Evolutionary conservation across 805 yeast species (phyloP).

Genomic region (Ogataea minuta): DNA sequence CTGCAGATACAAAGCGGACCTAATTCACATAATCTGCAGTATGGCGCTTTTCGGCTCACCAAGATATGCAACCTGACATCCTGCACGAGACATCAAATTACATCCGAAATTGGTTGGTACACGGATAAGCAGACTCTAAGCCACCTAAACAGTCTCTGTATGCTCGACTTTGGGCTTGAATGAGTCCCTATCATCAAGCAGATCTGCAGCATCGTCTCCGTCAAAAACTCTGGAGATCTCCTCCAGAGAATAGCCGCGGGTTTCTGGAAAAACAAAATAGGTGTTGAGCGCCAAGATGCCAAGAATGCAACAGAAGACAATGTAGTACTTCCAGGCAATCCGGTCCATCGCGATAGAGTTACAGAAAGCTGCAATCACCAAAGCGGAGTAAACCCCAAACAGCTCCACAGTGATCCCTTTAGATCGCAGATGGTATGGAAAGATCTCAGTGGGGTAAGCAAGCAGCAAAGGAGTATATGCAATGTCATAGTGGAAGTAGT

Average conservation of each 20-base stretch:
- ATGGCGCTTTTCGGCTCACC: too few species aligned
- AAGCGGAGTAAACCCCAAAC: conserved; percentile 16
- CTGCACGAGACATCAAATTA: too few species aligned
- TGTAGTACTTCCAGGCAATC: conserved; percentile 38
- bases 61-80: too few species aligned
- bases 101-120: too few species aligned
- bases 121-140: too few species aligned
- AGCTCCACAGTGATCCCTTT: conserved; percentile 51
- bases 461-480: conserved; percentile 47
- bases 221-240: conserved; percentile 46
- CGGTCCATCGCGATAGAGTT: conserved; percentile 40
- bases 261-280: conserved; percentile 48
- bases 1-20: too few species aligned
- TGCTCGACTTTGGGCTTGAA: conserved; percentile 16
- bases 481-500: conserved; percentile 41
- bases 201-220: conserved; percentile 10
- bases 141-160: conserved; percentile 9
- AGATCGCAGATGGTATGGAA: conserved; percentile 55
- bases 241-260: conserved; percentile 40
- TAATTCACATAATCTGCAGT: too few species aligned
- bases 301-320: conserved; percentile 35
- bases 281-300: conserved; percentile 21
- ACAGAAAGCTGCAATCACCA: conserved; percentile 25
- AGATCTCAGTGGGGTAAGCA: conserved; percentile 47
- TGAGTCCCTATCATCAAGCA: conserved; percentile 7